Evolutionary conservation across 2,329 filamentous ascomycete species (phyloP).

Genomic region (Penicillium sp.): DNA sequence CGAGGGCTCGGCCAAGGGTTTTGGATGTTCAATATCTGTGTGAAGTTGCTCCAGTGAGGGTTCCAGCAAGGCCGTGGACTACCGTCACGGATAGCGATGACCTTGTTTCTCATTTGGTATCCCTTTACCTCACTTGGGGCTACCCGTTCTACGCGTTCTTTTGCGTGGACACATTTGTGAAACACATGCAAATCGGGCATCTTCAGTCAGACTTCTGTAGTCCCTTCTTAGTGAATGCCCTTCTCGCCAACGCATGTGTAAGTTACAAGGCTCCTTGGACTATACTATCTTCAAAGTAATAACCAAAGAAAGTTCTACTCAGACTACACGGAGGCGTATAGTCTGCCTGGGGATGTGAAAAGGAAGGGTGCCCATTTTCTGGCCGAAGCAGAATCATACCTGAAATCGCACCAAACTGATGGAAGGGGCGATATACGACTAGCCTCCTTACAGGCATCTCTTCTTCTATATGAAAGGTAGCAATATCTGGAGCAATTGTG

Average conservation of each 20-base stretch:
- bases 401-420: too few species aligned
- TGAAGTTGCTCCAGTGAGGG: slow-evolving; percentile 12
- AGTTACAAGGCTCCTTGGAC: not conserved
- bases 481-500: not conserved
- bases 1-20: not conserved
- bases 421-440: too few species aligned
- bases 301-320: too few species aligned
- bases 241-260: slow-evolving; percentile 28
- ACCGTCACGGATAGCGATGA: slow-evolving; percentile 28
- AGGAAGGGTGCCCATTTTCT: too few species aligned
- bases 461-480: too few species aligned
- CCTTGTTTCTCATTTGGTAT: too few species aligned
- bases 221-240: slow-evolving; percentile 31
- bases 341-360: too few species aligned
- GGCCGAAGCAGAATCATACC: too few species aligned
- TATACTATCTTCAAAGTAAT: not conserved
- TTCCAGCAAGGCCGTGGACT: slow-evolving; percentile 32
- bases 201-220: slow-evolving; percentile 27
- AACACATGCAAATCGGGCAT: slow-evolving; percentile 28
- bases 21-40: slow-evolving; percentile 17
- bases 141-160: too few species aligned
- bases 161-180: slow-evolving; percentile 26
- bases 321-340: too few species aligned
- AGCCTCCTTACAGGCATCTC: too few species aligned
- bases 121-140: too few species aligned